Percentiles rank a stretch among this genome's conserved stretches.
These are phyloP conservation scores for Phytopythium montanum DNA, from an alignment of 352 stramenopile genomes.

Conservation along the genomic window DNA sequence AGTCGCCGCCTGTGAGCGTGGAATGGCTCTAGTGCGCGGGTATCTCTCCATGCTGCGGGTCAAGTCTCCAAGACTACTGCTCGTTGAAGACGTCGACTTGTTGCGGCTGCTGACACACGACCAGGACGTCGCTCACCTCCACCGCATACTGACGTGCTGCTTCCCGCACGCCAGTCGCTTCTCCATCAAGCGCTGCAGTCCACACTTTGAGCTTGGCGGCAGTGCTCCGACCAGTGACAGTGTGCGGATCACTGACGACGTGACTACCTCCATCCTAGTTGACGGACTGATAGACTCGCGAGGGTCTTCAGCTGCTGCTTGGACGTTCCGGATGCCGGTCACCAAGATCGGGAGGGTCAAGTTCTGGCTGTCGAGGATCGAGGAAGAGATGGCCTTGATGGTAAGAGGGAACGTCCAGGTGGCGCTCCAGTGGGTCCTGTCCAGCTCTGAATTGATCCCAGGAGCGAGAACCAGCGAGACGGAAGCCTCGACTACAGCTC, in stretches of 20 bases:
- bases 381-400: slow-evolving; percentile 54
- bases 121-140: slow-evolving; percentile 27
- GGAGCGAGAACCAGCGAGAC: not conserved
- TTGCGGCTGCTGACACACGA: slow-evolving; percentile 39
- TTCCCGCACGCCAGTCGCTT: slow-evolving; percentile 43
- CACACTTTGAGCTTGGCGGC: not conserved
- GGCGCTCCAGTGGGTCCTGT: slow-evolving; percentile 19
- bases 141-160: slow-evolving; percentile 24
- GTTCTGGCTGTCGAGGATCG: slow-evolving; percentile 60
- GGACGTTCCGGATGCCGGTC: slow-evolving; percentile 29
- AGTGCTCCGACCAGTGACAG: not conserved
- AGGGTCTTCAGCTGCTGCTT: not conserved
- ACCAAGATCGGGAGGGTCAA: slow-evolving; percentile 62
- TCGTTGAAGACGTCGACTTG: slow-evolving; percentile 32
- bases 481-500: slow-evolving; percentile 2
- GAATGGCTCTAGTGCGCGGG: slow-evolving; percentile 26
- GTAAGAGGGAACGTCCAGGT: slow-evolving; percentile 32
- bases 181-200: slow-evolving; percentile 16
- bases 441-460: not conserved
- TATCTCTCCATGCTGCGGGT: slow-evolving; percentile 37
- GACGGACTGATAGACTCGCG: slow-evolving; percentile 8
- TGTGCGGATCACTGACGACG: slow-evolving; percentile 8
- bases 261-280: slow-evolving; percentile 2
- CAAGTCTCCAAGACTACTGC: slow-evolving; percentile 36
- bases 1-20: slow-evolving; percentile 33